Conservation (phyloP, 2,329 filamentous ascomycete species). For the Colletotrichum spaethianum region DNA sequence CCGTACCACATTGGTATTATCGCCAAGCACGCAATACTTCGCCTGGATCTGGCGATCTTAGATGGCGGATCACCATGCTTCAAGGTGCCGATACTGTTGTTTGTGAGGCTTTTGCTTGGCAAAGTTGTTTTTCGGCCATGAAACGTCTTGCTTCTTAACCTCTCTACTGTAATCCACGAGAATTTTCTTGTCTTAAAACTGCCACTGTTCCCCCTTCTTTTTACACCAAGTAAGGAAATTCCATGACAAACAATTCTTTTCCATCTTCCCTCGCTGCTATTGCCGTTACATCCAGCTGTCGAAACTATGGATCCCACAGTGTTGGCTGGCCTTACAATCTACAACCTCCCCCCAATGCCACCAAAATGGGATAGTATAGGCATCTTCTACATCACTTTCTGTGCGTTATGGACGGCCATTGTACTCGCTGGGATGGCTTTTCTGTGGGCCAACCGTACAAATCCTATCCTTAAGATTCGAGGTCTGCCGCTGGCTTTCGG, state of each 20-base stretch:
- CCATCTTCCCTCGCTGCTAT: background rate
- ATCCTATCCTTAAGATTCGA: constrained; percentile 56
- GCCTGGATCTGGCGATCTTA: background rate
- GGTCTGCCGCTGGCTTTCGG: constrained; percentile 57
- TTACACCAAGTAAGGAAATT: background rate
- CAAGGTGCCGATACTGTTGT: constrained; percentile 11
- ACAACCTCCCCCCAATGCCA: constrained; percentile 47
- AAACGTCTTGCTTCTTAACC: background rate
- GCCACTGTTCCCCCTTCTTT: background rate
- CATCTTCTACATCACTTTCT: constrained; percentile 49
- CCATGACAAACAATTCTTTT: background rate
- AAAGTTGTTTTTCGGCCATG: background rate
- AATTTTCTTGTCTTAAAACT: constrained; percentile 7
- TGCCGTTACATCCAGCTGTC: background rate
- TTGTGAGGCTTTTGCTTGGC: background rate
- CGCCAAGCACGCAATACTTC: constrained; percentile 28
- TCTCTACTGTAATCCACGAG: background rate
- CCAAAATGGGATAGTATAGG: constrained; percentile 48
- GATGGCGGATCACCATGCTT: constrained; percentile 7
- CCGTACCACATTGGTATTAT: constrained; percentile 1
- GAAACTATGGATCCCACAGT: constrained; percentile 19
- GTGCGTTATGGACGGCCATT: constrained; percentile 47
- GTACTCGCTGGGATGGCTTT: constrained; percentile 54
- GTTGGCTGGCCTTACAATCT: constrained; percentile 45
- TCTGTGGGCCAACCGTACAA: constrained; percentile 51